phyloP scores from a whole-genome alignment of 2,329 filamentous ascomycete species.

The Fusarium sp. region DNA sequence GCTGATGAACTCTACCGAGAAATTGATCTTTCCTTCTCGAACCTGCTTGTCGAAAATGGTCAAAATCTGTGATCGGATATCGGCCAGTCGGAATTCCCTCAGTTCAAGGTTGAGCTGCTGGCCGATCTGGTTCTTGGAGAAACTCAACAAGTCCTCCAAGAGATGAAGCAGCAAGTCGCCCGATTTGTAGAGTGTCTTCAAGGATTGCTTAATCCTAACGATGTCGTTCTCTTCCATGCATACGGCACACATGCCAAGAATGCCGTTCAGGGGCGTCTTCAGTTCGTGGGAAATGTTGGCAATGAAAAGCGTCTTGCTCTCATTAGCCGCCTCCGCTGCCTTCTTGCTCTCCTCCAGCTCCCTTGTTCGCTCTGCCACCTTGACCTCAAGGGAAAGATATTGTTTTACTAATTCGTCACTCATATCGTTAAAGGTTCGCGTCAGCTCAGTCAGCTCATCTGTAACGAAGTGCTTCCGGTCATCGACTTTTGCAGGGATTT shows the following conservation, averaged over 20 bases:
- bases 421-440: conserved; percentile 91
- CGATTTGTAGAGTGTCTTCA: conserved; percentile 83
- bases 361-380: conserved; percentile 82
- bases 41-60: conserved; percentile 93
- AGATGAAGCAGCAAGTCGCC: conserved; percentile 84
- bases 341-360: conserved; percentile 91
- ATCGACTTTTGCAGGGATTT: conserved; percentile 84
- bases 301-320: conserved; percentile 97
- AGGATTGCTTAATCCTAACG: conserved; percentile 78
- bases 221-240: conserved; percentile 92
- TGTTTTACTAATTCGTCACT: conserved; percentile 88
- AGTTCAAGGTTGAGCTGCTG: conserved; percentile 85
- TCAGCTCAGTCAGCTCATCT: conserved; percentile 87
- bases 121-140: conserved; percentile 94
- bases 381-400: conserved; percentile 84
- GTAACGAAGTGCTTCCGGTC: conserved; percentile 79
- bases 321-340: conserved; percentile 92
- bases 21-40: conserved; percentile 78
- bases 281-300: conserved; percentile 91
- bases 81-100: conserved; percentile 84
- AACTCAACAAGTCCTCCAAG: conserved; percentile 88
- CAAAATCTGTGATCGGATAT: conserved; percentile 82
- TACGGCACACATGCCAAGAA: conserved; percentile 91
- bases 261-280: conserved; percentile 94
- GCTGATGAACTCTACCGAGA: conserved; percentile 75